phyloP scores from a whole-genome alignment of 768 basidiomycete genomes.

The Baorangia bicolor region DNA sequence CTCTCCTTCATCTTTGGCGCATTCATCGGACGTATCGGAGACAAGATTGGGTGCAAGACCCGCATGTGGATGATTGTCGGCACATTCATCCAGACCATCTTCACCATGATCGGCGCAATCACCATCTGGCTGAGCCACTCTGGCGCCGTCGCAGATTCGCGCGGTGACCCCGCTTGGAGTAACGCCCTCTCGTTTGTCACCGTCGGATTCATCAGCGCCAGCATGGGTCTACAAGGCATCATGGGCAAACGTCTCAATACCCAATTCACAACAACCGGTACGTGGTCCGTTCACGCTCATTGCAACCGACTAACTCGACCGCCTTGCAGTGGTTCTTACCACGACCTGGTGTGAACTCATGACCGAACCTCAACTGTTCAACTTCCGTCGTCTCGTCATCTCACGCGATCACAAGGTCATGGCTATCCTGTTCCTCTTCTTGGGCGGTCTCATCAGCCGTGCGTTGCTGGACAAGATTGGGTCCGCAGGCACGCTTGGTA shows the following conservation, averaged over 20 bases:
- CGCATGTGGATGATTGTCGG: slow-evolving; percentile 73
- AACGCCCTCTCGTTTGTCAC: slow-evolving; percentile 64
- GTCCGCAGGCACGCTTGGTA: slow-evolving; percentile 61
- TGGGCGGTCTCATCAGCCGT: slow-evolving; percentile 70
- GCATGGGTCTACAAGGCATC: slow-evolving; percentile 82
- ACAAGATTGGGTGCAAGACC: slow-evolving; percentile 69
- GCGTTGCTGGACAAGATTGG: slow-evolving; percentile 60
- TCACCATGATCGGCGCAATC: slow-evolving; percentile 74
- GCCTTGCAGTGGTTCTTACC: slow-evolving; percentile 67
- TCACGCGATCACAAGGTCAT: slow-evolving; percentile 72
- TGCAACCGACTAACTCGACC: neutral
- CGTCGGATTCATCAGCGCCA: slow-evolving; percentile 75
- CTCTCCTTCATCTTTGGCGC: slow-evolving; percentile 75
- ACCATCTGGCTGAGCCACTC: slow-evolving; percentile 69
- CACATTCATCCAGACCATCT: slow-evolving; percentile 70
- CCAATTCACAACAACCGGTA: slow-evolving; percentile 76
- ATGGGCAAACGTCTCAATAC: slow-evolving; percentile 78
- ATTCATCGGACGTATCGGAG: slow-evolving; percentile 82
- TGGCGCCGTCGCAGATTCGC: slow-evolving; percentile 47
- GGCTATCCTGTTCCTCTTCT: slow-evolving; percentile 65
- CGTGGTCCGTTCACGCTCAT: slow-evolving; percentile 21
- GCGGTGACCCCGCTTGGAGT: slow-evolving; percentile 71
- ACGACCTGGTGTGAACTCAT: slow-evolving; percentile 88
- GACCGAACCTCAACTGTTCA: slow-evolving; percentile 76
- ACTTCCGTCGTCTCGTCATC: slow-evolving; percentile 46